phyloP scores from a whole-genome alignment of 1,284 basidiomycete species.

The Cerioporus squamosus region DNA sequence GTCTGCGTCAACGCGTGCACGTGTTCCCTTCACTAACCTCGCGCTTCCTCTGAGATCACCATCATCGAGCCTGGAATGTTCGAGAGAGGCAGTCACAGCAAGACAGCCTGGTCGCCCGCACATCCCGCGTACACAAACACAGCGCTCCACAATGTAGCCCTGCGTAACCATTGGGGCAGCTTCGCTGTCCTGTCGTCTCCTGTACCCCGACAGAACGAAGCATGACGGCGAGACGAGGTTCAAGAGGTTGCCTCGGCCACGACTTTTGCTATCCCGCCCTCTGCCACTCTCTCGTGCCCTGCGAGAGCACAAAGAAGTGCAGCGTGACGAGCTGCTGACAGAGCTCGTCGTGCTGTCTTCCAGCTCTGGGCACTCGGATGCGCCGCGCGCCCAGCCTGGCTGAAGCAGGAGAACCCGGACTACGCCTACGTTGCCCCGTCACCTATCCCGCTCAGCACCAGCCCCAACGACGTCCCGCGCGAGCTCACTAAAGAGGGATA shows the following conservation, averaged over 20 bases:
- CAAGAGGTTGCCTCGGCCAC: no score
- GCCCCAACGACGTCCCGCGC: slow-evolving; percentile 38
- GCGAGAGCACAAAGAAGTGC: no score
- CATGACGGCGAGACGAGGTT: no score
- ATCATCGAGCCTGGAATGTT: slow-evolving; percentile 17
- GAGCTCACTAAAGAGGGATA: slow-evolving; percentile 39
- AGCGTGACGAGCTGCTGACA: no score
- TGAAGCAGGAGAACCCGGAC: slow-evolving; percentile 26
- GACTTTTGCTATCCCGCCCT: no score
- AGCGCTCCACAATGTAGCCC: no score
- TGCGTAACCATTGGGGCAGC: no score
- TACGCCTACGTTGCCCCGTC: slow-evolving; percentile 42
- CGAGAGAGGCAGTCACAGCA: slow-evolving; percentile 1
- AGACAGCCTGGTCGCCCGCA: not conserved
- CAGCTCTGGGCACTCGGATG: slow-evolving; percentile 55
- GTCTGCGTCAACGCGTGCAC: not conserved
- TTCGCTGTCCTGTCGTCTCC: no score
- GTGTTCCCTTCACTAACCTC: not conserved
- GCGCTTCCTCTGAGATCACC: slow-evolving; percentile 11
- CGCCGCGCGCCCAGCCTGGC: slow-evolving; percentile 36
- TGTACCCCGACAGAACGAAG: no score
- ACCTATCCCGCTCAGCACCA: slow-evolving; percentile 42
- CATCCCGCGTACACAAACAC: slow-evolving; percentile 23
- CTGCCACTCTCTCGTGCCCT: no score
- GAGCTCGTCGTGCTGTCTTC: no score